Conservation (phyloP, 805 yeast genomes). For the Candida boidinii region DNA sequence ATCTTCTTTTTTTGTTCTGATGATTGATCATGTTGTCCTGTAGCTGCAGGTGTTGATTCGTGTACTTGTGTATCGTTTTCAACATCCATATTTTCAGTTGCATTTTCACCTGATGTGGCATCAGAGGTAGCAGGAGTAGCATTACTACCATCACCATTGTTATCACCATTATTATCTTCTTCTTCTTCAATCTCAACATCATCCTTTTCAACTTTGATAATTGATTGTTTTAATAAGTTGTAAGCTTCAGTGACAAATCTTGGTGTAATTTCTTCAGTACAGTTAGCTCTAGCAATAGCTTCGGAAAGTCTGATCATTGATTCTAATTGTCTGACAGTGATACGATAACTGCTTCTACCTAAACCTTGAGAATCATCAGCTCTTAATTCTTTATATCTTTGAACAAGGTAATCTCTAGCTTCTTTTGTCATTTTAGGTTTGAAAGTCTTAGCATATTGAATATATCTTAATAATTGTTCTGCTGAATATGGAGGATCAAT, state of each 20-base stretch:
- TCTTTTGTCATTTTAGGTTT: constrained; percentile 80
- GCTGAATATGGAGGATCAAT: constrained; percentile 84
- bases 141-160: constrained; percentile 30
- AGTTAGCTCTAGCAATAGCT: constrained; percentile 95
- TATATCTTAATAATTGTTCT: constrained; percentile 80
- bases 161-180: constrained; percentile 12
- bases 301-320: constrained; percentile 88
- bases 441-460: constrained; percentile 86
- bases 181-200: constrained; percentile 78
- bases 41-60: not conserved
- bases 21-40: constrained; percentile 2
- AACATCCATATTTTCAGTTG: constrained; percentile 7
- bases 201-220: constrained; percentile 89
- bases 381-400: constrained; percentile 77
- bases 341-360: constrained; percentile 79
- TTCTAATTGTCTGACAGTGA: constrained; percentile 95
- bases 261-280: constrained; percentile 80
- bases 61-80: constrained; percentile 3
- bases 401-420: constrained; percentile 70
- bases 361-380: constrained; percentile 86
- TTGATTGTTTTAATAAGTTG: constrained; percentile 80
- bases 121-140: constrained; percentile 10
- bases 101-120: constrained; percentile 1
- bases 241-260: constrained; percentile 89
- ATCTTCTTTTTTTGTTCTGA: constrained; percentile 24